Percentiles rank a stretch among this genome's conserved stretches.
Evolutionary conservation across 192 early-diverging fungal genomes (phyloP).

Genomic region (Spinellus fusiger): DNA sequence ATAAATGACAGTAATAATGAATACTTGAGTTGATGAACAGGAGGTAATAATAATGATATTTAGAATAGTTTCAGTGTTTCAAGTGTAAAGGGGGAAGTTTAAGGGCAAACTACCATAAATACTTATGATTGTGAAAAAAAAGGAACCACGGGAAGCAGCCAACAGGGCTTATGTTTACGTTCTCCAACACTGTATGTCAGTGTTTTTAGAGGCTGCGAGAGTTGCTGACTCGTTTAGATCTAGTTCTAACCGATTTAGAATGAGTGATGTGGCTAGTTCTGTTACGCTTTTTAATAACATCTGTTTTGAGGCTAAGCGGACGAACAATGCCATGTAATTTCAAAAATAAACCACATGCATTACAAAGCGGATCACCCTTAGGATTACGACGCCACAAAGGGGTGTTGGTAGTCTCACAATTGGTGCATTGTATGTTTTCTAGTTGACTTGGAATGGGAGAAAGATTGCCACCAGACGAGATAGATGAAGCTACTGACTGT

Average conservation of each 20-base stretch:
- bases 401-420: constrained; percentile 83
- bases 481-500: neutral
- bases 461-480: neutral
- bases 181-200: too few species aligned
- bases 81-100: too few species aligned
- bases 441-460: neutral
- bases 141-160: too few species aligned
- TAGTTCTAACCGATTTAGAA: constrained; percentile 3
- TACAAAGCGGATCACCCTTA: constrained; percentile 81
- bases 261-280: constrained; percentile 31
- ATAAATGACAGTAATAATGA: too few species aligned
- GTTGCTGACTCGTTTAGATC: too few species aligned
- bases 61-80: too few species aligned
- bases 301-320: constrained; percentile 76
- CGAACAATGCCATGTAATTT: constrained; percentile 85
- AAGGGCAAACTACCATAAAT: too few species aligned
- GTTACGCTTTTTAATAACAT: constrained; percentile 83
- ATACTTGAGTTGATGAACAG: too few species aligned
- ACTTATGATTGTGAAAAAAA: too few species aligned
- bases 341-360: constrained; percentile 89
- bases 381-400: constrained; percentile 84
- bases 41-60: too few species aligned
- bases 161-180: too few species aligned
- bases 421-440: constrained; percentile 47
- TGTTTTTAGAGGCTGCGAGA: too few species aligned